Evolutionary conservation across 176 grass and related monocot genomes (phyloP), one percentile per base, ranked within the genome.

Genomic region (Phoenix roebelenii): DNA sequence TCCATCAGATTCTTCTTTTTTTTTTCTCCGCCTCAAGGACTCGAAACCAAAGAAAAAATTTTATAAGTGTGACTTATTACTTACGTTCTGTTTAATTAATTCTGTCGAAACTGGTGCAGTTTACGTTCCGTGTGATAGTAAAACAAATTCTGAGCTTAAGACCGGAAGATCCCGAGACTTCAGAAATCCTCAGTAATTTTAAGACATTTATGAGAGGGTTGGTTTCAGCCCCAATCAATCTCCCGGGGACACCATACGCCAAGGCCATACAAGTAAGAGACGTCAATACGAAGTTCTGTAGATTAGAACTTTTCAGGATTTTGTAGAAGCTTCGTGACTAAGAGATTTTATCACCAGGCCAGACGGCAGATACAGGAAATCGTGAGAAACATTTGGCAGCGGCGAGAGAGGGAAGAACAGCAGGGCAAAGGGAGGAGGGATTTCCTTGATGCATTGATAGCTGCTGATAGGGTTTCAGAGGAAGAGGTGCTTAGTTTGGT

Each of bases 141-240:
- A 69, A 58, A 17, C 53, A 69, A 50, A 58, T 58, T 5, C 23
- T 69, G 54, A 58, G 28, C 67, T 58, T 69, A 23, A 58, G 17
- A 16, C 66, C 54, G 1, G 54, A 58, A 24, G 54, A 69, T 49
- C 54, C 67, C 12, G 54, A 58, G 54, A 48, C 18, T 4, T 7
- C 4, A 10, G 17, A 57, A 5, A 23, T 69, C 54, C 53, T 69
- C 14, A 17, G 49, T 3, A 69, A 23, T 28, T 69, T 58, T 22
- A 49, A 10, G 18, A 50, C 28, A 39, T 69, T 69, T n/a, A 69
- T 69, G 67, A 49, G 54, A 58, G 54, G 67, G 5, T n/a, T 69
- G 18, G 28, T 24, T 22, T 69, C 67, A 12, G 15, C 24, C 16
- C 67, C 67, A 3, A 15, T 69, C 18, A 50, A 69, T 54, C 32